Conservation (phyloP, 495 filamentous ascomycete species). For the Amniculicola lignicola region DNA sequence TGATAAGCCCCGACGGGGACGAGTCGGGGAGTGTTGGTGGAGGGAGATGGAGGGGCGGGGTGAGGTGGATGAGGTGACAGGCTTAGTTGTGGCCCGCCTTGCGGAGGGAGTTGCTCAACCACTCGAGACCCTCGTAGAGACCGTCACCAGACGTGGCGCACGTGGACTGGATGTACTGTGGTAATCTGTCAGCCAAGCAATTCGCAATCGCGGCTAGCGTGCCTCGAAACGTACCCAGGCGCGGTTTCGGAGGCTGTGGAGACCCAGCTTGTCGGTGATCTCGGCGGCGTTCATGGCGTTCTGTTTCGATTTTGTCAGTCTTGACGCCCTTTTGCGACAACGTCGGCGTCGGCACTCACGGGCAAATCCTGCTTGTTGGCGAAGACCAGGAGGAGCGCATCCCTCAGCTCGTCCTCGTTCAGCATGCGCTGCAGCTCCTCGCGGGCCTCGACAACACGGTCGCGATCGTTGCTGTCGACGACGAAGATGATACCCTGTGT, state of each 20-base stretch:
- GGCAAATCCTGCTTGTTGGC: slow-evolving; percentile 99
- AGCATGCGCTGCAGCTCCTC: slow-evolving; percentile 99
- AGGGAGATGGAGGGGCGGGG: not conserved
- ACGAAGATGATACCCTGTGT: slow-evolving; percentile 99
- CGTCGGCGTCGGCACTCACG: slow-evolving; percentile 54
- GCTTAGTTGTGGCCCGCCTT: slow-evolving; percentile 80
- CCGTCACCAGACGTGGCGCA: slow-evolving; percentile 99
- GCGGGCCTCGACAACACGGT: slow-evolving; percentile 97
- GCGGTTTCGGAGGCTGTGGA: slow-evolving; percentile 96
- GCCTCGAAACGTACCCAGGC: slow-evolving; percentile 90
- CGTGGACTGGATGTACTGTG: slow-evolving; percentile 98
- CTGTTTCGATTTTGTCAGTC: slow-evolving; percentile 48
- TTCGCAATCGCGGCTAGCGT: no score
- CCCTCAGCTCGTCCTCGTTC: slow-evolving; percentile 98
- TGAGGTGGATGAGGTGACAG: not conserved
- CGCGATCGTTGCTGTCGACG: slow-evolving; percentile 99
- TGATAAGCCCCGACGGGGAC: not conserved
- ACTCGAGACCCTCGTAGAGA: slow-evolving; percentile 99
- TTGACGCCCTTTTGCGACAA: not conserved
- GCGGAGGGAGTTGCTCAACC: slow-evolving; percentile 92
- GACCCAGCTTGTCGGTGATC: slow-evolving; percentile 99
- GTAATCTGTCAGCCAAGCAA: slow-evolving; percentile 1
- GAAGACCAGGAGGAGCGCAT: slow-evolving; percentile 96
- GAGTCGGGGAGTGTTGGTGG: not conserved
- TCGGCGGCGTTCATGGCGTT: slow-evolving; percentile 99